These are phyloP conservation scores for Colletotrichum sp. DNA, from an alignment of 2,329 filamentous ascomycete genomes.

Conservation along the genomic window DNA sequence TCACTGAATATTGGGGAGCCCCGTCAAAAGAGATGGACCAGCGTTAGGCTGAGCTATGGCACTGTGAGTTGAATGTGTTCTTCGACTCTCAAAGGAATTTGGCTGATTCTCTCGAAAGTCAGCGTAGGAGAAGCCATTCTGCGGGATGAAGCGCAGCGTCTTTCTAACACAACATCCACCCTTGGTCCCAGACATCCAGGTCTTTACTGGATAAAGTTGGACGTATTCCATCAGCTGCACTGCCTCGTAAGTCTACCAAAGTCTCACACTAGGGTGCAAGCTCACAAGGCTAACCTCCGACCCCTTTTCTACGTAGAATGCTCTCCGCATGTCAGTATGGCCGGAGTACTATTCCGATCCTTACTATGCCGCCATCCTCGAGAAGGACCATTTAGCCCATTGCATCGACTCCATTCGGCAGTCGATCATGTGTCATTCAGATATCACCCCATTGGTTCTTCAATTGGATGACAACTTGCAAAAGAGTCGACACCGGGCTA, in stretches of 20 bases:
- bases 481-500: neutral
- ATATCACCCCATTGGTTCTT: neutral
- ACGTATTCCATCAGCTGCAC: neutral
- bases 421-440: neutral
- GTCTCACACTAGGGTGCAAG: neutral
- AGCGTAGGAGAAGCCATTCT: neutral
- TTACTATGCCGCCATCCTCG: neutral
- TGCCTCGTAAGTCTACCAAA: neutral
- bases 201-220: neutral
- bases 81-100: neutral
- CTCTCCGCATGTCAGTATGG: neutral
- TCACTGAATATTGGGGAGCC: neutral
- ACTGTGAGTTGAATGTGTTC: neutral
- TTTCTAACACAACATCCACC: neutral
- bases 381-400: neutral
- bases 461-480: neutral
- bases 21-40: neutral
- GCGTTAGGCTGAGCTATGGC: neutral
- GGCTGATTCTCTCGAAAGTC: neutral
- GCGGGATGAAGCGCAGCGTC: neutral
- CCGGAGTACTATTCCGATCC: neutral
- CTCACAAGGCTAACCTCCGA: neutral
- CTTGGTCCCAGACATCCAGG: neutral
- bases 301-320: neutral
- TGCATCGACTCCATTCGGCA: neutral